Evolutionary conservation across 352 stramenopile species (phyloP).

Genomic region (Phytophthora gonapodyides): DNA sequence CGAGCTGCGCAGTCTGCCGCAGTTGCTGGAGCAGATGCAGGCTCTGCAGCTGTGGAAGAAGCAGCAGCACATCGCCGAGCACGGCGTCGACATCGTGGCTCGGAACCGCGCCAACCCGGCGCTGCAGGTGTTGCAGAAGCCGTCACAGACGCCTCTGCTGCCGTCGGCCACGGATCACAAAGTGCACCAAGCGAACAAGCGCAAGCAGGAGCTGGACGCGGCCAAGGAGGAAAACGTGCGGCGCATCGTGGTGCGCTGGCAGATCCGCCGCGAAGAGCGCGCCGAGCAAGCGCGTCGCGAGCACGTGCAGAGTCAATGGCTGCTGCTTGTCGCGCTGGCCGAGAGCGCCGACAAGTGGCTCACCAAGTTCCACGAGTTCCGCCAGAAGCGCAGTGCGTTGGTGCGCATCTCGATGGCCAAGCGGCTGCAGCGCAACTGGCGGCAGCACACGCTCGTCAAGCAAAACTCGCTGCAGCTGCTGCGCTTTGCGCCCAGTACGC

Average conservation of each 20-base stretch:
- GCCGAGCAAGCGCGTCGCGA: conserved; percentile 37
- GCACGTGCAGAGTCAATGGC: conserved; percentile 64
- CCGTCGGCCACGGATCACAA: conserved; percentile 60
- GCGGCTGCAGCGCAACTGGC: conserved; percentile 63
- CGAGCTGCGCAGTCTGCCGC: conserved; percentile 57
- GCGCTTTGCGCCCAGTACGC: conserved; percentile 24
- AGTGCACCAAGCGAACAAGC: conserved; percentile 43
- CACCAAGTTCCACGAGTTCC: conserved; percentile 48
- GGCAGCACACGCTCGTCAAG: conserved; percentile 34
- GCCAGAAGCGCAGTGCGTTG: conserved; percentile 40
- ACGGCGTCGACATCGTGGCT: conserved; percentile 56
- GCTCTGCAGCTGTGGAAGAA: conserved; percentile 38
- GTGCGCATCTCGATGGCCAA: conserved; percentile 53
- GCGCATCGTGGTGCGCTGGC: conserved; percentile 55
- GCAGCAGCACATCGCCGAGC: conserved; percentile 41
- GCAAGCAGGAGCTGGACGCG: conserved; percentile 60
- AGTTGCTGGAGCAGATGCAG: conserved; percentile 57
- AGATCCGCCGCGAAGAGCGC: conserved; percentile 44
- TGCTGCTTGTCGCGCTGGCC: conserved; percentile 50
- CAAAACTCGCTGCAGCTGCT: conserved; percentile 27
- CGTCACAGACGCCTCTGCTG: conserved; percentile 57
- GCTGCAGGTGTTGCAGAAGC: conserved; percentile 49
- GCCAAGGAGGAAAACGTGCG: conserved; percentile 44
- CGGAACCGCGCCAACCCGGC: conserved; percentile 51
- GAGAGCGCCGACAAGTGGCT: conserved; percentile 45